These are phyloP conservation scores for Gymnopilus dilepis DNA, from an alignment of 768 basidiomycete genomes.

Conservation along the genomic window DNA sequence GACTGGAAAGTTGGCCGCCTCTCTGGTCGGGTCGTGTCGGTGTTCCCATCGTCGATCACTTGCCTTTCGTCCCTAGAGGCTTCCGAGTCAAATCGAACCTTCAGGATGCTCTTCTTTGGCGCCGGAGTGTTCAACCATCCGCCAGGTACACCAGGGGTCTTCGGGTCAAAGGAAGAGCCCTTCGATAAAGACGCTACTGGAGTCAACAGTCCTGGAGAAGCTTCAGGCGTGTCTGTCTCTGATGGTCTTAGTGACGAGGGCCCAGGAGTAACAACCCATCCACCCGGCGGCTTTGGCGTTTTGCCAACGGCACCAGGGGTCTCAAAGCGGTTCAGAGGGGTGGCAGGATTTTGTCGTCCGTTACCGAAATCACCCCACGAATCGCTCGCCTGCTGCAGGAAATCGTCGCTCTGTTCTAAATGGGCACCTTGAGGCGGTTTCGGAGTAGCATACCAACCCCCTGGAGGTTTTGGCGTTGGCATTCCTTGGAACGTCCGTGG, in stretches of 20 bases:
- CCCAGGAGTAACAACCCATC: slow-evolving; percentile 21
- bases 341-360: slow-evolving; percentile 11
- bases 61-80: slow-evolving; percentile 8
- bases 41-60: neutral
- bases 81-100: slow-evolving; percentile 73
- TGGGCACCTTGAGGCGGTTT: slow-evolving; percentile 22
- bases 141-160: slow-evolving; percentile 74
- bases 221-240: slow-evolving; percentile 20
- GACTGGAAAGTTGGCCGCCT: neutral
- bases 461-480: slow-evolving; percentile 26
- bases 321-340: neutral
- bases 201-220: slow-evolving; percentile 47
- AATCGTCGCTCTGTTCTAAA: neutral
- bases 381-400: neutral
- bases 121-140: slow-evolving; percentile 69
- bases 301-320: slow-evolving; percentile 6
- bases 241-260: neutral
- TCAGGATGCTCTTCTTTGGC: slow-evolving; percentile 60
- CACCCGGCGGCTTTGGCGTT: slow-evolving; percentile 24
- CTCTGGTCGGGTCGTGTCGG: neutral
- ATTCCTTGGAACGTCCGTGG: slow-evolving; percentile 14
- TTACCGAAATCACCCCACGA: neutral
- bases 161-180: slow-evolving; percentile 48
- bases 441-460: slow-evolving; percentile 44
- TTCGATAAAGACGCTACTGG: slow-evolving; percentile 57